A percentile compares a stretch with the other conserved stretches of the same genome.
These are phyloP conservation scores for Pseudohyphozyma bogoriensis DNA, from an alignment of 768 basidiomycete species.

Conservation along the genomic window DNA sequence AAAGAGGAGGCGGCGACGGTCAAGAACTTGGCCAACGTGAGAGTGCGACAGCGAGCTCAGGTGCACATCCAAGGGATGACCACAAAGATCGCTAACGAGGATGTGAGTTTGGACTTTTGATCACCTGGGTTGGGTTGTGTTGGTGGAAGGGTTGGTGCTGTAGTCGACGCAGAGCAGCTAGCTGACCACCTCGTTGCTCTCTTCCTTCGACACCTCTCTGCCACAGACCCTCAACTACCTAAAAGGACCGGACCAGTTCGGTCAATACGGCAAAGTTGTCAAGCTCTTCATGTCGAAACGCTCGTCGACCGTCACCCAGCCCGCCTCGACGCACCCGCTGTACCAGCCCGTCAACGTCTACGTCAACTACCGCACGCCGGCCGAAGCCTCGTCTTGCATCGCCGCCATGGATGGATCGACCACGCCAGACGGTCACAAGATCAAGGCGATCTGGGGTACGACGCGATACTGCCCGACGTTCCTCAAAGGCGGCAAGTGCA, in stretches of 20 bases:
- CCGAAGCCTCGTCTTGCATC: slow-evolving; percentile 90
- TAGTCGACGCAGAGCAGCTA: not conserved
- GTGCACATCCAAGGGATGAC: slow-evolving; percentile 95
- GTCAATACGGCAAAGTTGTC: slow-evolving; percentile 94
- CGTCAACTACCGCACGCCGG: slow-evolving; percentile 86
- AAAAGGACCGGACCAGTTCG: slow-evolving; percentile 92
- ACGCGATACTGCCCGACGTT: slow-evolving; percentile 97
- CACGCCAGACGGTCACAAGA: slow-evolving; percentile 76
- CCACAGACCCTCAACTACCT: slow-evolving; percentile 75
- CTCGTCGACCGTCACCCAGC: slow-evolving; percentile 13
- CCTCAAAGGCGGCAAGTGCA: slow-evolving; percentile 70
- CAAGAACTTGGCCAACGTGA: slow-evolving; percentile 77
- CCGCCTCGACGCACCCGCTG: slow-evolving; percentile 13
- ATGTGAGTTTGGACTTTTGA: slow-evolving; percentile 49
- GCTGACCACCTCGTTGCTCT: not conserved
- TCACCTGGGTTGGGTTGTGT: not conserved
- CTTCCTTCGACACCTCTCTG: not conserved
- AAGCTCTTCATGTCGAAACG: slow-evolving; percentile 91
- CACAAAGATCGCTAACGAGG: slow-evolving; percentile 86
- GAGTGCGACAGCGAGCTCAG: slow-evolving; percentile 92
- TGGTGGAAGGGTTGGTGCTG: not conserved
- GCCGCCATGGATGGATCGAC: slow-evolving; percentile 82
- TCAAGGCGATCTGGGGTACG: slow-evolving; percentile 90
- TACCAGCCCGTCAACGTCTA: slow-evolving; percentile 64
- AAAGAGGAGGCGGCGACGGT: slow-evolving; percentile 83